These are phyloP conservation scores for Cyberlindnera euphorbiae DNA, from an alignment of 805 yeast genomes.

Conservation along the genomic window DNA sequence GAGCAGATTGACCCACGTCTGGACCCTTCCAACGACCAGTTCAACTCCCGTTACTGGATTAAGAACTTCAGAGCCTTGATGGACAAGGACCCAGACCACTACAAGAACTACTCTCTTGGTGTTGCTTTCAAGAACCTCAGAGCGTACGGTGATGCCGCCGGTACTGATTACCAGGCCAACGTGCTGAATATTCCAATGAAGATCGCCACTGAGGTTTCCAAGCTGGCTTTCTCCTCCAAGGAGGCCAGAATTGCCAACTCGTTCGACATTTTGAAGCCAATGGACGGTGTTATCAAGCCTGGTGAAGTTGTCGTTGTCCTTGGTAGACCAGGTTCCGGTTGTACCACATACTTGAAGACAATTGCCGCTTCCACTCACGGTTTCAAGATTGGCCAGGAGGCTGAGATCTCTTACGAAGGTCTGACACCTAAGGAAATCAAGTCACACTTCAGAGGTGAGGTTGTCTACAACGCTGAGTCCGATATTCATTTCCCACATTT, in stretches of 20 bases:
- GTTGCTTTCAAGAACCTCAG: conserved; percentile 53
- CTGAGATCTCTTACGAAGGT: conserved; percentile 47
- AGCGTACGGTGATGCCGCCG: conserved; percentile 56
- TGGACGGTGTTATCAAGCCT: conserved; percentile 54
- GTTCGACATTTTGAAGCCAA: conserved; percentile 44
- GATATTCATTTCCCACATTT: conserved; percentile 60
- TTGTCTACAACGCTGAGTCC: conserved; percentile 60
- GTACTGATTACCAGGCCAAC: conserved; percentile 63
- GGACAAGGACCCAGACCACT: conserved; percentile 55
- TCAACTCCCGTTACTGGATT: conserved; percentile 60
- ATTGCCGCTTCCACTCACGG: conserved; percentile 54
- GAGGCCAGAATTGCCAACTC: conserved; percentile 24
- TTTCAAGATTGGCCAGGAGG: conserved; percentile 40
- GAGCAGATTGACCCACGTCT: conserved; percentile 43
- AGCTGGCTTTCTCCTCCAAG: conserved; percentile 16
- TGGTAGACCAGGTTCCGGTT: conserved; percentile 78
- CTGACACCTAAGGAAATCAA: conserved; percentile 40
- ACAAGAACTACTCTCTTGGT: conserved; percentile 52
- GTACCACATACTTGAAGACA: conserved; percentile 56
- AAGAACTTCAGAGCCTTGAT: conserved; percentile 48
- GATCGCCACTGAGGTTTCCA: conserved; percentile 13
- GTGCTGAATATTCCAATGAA: conserved; percentile 40
- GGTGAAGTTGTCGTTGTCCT: conserved; percentile 70
- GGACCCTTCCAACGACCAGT: conserved; percentile 54
- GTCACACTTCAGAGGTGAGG: conserved; percentile 54